These are phyloP conservation scores for Sporothrix brasiliensis DNA, from an alignment of 2,329 filamentous ascomycete genomes.

Conservation along the genomic window DNA sequence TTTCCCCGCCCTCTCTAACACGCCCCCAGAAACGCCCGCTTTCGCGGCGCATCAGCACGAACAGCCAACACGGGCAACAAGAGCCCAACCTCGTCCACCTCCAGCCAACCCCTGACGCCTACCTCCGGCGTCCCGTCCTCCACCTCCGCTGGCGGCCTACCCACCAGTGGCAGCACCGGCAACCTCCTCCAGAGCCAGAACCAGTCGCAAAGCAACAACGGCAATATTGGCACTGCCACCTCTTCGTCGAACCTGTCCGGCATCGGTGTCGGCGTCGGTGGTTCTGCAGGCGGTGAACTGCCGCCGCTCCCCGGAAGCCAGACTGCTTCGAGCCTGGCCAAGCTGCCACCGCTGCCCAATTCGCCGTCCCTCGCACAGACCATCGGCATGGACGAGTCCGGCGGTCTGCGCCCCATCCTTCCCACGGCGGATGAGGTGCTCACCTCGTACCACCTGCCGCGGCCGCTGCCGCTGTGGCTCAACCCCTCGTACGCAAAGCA, in stretches of 20 bases:
- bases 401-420: slow-evolving; percentile 48
- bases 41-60: slow-evolving; percentile 31
- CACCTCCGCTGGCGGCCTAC: slow-evolving; percentile 22
- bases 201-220: neutral
- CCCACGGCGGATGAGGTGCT: slow-evolving; percentile 54
- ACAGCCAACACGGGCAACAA: slow-evolving; percentile 30
- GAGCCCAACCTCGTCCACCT: slow-evolving; percentile 34
- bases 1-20: neutral
- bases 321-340: slow-evolving; percentile 56
- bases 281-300: slow-evolving; percentile 35
- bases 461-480: slow-evolving; percentile 72
- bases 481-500: slow-evolving; percentile 75
- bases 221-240: slow-evolving; percentile 13
- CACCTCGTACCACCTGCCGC: slow-evolving; percentile 65
- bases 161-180: slow-evolving; percentile 20
- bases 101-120: slow-evolving; percentile 45
- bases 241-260: neutral
- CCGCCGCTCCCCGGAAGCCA: slow-evolving; percentile 56
- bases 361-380: slow-evolving; percentile 67
- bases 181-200: slow-evolving; percentile 8
- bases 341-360: slow-evolving; percentile 63
- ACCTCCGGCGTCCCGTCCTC: slow-evolving; percentile 38
- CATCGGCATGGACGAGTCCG: slow-evolving; percentile 68
- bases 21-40: slow-evolving; percentile 33
- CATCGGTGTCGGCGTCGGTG: neutral